A percentile compares a stretch with the other conserved stretches of the same genome.
These are phyloP conservation scores for Geranium brycei DNA, from an alignment of 345 rosid genomes.

Conservation along the genomic window DNA sequence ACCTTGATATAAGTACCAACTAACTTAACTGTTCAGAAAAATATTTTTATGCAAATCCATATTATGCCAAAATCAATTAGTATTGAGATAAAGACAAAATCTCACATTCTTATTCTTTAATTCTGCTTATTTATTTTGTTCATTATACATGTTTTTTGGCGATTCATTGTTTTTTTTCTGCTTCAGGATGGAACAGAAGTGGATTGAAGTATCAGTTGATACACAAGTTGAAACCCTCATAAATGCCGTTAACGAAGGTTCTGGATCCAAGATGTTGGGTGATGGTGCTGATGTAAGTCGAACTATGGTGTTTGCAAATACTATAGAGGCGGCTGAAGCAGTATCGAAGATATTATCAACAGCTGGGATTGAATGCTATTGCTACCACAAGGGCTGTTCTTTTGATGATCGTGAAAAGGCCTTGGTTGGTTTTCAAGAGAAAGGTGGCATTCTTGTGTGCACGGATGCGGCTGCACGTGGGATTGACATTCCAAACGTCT, in stretches of 20 bases:
- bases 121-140: not conserved
- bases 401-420: slow-evolving; percentile 64
- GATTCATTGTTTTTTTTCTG: slow-evolving; percentile 11
- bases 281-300: slow-evolving; percentile 26
- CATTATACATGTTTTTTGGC: slow-evolving; percentile 1
- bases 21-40: too few relatives aligned
- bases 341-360: slow-evolving; percentile 59
- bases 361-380: slow-evolving; percentile 63
- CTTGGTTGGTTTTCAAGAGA: slow-evolving; percentile 52
- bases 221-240: slow-evolving; percentile 81
- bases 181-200: slow-evolving; percentile 63
- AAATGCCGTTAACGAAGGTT: slow-evolving; percentile 50
- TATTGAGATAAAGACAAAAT: too few relatives aligned
- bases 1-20: not conserved
- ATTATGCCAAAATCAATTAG: too few relatives aligned
- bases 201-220: slow-evolving; percentile 75
- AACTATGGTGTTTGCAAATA: slow-evolving; percentile 92
- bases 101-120: too few relatives aligned
- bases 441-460: slow-evolving; percentile 80
- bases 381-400: slow-evolving; percentile 76
- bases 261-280: slow-evolving; percentile 12
- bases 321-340: slow-evolving; percentile 83
- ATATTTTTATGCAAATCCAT: too few relatives aligned
- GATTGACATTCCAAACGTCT: slow-evolving; percentile 81
- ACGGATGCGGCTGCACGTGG: slow-evolving; percentile 99